These are phyloP conservation scores for Penicillium concentricum DNA, from an alignment of 2,329 filamentous ascomycete species.

Conservation along the genomic window DNA sequence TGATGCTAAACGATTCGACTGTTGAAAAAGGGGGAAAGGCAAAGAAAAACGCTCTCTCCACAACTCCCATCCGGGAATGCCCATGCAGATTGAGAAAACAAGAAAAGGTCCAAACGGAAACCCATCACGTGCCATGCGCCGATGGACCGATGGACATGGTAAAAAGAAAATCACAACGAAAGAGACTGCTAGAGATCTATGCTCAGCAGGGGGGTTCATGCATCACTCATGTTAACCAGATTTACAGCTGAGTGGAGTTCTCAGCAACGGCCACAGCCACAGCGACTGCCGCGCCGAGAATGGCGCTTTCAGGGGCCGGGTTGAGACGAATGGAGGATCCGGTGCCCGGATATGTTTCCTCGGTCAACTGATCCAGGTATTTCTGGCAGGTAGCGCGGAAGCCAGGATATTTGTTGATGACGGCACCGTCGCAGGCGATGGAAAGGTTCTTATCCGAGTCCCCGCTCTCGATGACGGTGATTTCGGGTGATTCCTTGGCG, in stretches of 20 bases:
- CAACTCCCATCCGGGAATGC: neutral
- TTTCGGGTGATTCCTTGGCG: constrained; percentile 31
- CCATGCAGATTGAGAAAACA: constrained; percentile 5
- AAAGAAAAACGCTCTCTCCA: neutral
- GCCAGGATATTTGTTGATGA: constrained; percentile 53
- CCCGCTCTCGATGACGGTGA: constrained; percentile 37
- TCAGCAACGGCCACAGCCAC: constrained; percentile 45
- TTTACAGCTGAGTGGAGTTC: constrained; percentile 13
- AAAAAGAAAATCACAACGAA: constrained; percentile 18
- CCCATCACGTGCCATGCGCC: constrained; percentile 12
- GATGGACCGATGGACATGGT: constrained; percentile 11
- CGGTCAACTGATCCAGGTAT: constrained; percentile 44
- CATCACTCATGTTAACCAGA: constrained; percentile 7
- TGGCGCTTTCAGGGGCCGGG: constrained; percentile 44
- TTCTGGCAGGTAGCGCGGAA: constrained; percentile 47
- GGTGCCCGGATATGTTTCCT: constrained; percentile 26
- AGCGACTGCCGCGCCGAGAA: constrained; percentile 49
- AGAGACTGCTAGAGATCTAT: constrained; percentile 10
- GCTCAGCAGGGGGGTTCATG: constrained; percentile 7
- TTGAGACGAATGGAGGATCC: constrained; percentile 40
- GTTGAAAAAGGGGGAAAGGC: neutral
- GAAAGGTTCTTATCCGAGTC: constrained; percentile 36
- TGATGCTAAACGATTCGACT: constrained; percentile 13
- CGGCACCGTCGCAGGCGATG: constrained; percentile 54
- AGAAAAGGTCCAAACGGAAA: neutral